Base-by-base conservation (phyloP, 2,329 filamentous ascomycete genomes). In the Massarina eburnea region DNA sequence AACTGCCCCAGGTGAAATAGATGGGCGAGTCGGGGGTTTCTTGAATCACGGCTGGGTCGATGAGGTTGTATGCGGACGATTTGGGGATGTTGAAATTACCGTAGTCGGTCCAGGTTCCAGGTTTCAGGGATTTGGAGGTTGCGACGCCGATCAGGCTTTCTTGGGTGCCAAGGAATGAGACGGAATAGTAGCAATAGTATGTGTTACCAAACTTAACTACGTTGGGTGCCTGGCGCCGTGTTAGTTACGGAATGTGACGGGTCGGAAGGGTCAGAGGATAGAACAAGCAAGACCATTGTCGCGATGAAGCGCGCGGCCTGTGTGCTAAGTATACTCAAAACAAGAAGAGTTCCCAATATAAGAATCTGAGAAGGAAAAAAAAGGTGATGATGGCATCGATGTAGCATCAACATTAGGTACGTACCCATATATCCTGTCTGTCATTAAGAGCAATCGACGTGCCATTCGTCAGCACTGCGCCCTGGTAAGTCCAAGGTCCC, bases 1-100 rank as follows among this genome's bases (percentile, higher is more conserved):
- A 88, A 19, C 79, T 83, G 17, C 85, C 85, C 50, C 87, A 88
- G 45, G 76, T 82, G 57, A 82, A 68, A 43, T 76, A 74, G 22
- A 75, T 75, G 0, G 52, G 41, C 2, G 29, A 39, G 1, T 37
- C 38, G 1, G 44, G 12, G 63, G 66, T 42, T 22, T 65, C 65
- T 27, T 62, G 57, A 49, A 78, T 73, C 20, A 75, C 48, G 43
- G 71, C 68, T 2, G 69, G 64, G 46, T 76, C 86, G 57, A 89
- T 76, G 29, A 73, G 68, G 40, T 76, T 76, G 39, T 59, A 66
- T 1, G 55, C 57, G 1, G 48, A 10, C 38, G 82, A 66, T 3
- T 47, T 40, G 0, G 64, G 62, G 14, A 69, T 33, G 18, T 55
- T 51, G 9, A 82, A 76, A 2, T 72, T 74, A 38, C 83, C 83